phyloP scores from a whole-genome alignment of 345 rosid species.

The Euphorbia lathyris region DNA sequence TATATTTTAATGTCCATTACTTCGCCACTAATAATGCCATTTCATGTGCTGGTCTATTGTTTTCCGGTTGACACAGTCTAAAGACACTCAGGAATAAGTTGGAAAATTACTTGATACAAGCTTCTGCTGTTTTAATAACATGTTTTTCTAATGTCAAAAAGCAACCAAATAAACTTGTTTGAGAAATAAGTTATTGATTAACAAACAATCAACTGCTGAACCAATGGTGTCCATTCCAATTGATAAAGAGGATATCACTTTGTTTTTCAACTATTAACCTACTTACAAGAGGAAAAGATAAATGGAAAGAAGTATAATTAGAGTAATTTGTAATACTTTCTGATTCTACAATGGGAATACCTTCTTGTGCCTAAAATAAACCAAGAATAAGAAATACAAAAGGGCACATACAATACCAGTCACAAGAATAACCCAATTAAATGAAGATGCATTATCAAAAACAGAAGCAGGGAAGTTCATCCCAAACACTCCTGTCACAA shows the following conservation, averaged over 20 bases:
- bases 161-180: no score
- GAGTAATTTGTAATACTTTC: not conserved
- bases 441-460: conserved; percentile 58
- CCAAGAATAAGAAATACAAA: conserved; percentile 56
- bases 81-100: no score
- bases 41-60: no score
- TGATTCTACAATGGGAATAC: conserved; percentile 60
- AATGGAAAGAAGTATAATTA: not conserved
- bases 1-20: no score
- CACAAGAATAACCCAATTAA: conserved; percentile 68
- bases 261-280: not conserved
- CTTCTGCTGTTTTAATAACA: no score
- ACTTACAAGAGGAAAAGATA: not conserved
- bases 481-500: conserved; percentile 81
- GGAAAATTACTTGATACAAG: no score
- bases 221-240: not conserved
- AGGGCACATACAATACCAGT: conserved; percentile 55
- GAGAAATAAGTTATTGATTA: no score
- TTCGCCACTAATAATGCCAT: no score
- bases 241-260: not conserved
- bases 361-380: conserved; percentile 78
- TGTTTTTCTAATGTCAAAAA: no score
- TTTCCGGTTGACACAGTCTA: no score
- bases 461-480: conserved; percentile 74
- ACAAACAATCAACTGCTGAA: not conserved